Conservation (phyloP, 768 basidiomycete species). For the Boletales sp. region DNA sequence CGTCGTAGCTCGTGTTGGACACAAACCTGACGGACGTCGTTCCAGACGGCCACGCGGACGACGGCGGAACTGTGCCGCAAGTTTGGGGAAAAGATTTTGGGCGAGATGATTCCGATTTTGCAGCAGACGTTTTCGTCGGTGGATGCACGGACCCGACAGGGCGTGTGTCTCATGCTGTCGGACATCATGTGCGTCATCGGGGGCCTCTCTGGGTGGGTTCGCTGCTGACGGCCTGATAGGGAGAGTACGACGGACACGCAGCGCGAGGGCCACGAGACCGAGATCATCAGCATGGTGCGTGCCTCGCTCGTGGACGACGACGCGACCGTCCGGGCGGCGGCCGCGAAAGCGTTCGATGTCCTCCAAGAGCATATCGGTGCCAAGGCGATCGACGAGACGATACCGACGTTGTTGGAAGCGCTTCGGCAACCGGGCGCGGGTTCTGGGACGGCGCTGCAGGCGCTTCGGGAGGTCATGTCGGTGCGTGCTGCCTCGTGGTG, state of each 20-base stretch:
- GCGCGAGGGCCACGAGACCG: constrained; percentile 83
- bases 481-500: constrained; percentile 40
- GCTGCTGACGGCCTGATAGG: constrained; percentile 39
- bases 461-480: constrained; percentile 90
- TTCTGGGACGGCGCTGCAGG: constrained; percentile 94
- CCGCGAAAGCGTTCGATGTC: constrained; percentile 84
- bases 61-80: constrained; percentile 89
- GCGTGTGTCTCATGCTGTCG: constrained; percentile 82
- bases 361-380: constrained; percentile 90
- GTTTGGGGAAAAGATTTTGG: constrained; percentile 88
- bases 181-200: constrained; percentile 67
- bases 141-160: constrained; percentile 68
- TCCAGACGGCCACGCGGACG: constrained; percentile 83
- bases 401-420: constrained; percentile 91
- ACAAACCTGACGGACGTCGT: constrained; percentile 1
- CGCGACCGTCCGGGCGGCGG: constrained; percentile 79
- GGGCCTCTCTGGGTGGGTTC: constrained; percentile 21
- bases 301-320: constrained; percentile 86
- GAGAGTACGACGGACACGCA: constrained; percentile 80
- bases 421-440: constrained; percentile 89
- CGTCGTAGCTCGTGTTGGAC: not conserved
- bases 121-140: constrained; percentile 60
- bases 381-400: constrained; percentile 93
- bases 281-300: constrained; percentile 83
- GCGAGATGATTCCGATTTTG: constrained; percentile 78